Evolutionary conservation across 2,329 filamentous ascomycete species (phyloP).

Genomic region (Didymella lethalis): DNA sequence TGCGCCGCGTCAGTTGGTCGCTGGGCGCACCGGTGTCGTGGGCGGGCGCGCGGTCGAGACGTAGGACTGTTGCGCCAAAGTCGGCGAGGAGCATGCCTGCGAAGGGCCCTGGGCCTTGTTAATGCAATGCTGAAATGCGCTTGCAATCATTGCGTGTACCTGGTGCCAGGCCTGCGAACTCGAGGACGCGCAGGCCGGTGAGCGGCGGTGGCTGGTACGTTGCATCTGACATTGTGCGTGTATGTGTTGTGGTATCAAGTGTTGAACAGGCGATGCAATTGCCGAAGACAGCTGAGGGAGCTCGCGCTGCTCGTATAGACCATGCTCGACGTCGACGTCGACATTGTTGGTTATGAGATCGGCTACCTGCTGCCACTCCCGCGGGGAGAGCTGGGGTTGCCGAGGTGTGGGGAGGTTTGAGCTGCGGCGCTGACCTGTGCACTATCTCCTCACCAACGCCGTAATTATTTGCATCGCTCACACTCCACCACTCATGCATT

Average conservation of each 20-base stretch:
- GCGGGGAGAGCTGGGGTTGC: slow-evolving; percentile 39
- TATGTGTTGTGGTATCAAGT: background rate
- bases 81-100: slow-evolving; percentile 85
- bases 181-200: slow-evolving; percentile 66
- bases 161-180: slow-evolving; percentile 70
- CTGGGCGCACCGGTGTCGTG: slow-evolving; percentile 61
- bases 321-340: slow-evolving; percentile 44
- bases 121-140: background rate
- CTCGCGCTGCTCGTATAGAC: slow-evolving; percentile 4
- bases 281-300: background rate
- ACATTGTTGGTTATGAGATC: slow-evolving; percentile 35
- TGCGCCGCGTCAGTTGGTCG: slow-evolving; percentile 82
- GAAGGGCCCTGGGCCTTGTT: slow-evolving; percentile 71
- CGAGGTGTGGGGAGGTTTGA: slow-evolving; percentile 35
- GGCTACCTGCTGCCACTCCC: slow-evolving; percentile 41
- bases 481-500: background rate
- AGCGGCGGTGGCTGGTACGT: slow-evolving; percentile 58
- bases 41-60: slow-evolving; percentile 73
- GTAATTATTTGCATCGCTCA: background rate
- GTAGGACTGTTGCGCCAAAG: slow-evolving; percentile 83
- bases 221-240: slow-evolving; percentile 30
- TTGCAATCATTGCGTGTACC: slow-evolving; percentile 46
- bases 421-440: slow-evolving; percentile 2
- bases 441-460: background rate
- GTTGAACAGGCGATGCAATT: background rate